Percentiles rank a stretch among this genome's conserved stretches.
Conservation (phyloP, 257 asterid genomes). For the Solanum corneliomulleri region DNA sequence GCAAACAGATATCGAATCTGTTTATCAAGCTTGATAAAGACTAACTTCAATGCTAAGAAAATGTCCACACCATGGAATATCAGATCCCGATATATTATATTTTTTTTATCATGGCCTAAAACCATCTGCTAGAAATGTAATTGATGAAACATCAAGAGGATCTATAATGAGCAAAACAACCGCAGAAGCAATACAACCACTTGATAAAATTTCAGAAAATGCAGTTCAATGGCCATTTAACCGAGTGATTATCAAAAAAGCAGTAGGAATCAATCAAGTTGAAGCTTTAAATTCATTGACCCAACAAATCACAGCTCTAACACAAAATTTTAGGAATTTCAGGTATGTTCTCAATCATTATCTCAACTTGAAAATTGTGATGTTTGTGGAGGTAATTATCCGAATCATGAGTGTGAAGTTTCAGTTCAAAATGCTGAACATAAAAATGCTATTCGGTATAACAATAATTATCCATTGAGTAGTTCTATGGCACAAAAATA, state of each 20-base stretch:
- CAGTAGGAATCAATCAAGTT: not conserved
- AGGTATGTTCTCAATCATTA: not conserved
- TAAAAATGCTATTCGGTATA: not conserved
- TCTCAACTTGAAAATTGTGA: not conserved
- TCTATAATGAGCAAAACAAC: not conserved
- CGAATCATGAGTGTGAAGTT: not conserved
- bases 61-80: no score
- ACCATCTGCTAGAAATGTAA: no score
- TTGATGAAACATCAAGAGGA: no score
- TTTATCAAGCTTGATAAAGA: no score
- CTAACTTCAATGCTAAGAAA: no score
- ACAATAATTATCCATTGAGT: not conserved
- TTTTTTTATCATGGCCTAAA: no score
- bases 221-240: not conserved
- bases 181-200: not conserved
- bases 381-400: not conserved
- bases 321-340: not conserved
- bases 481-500: not conserved
- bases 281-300: not conserved
- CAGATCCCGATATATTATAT: no score
- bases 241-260: not conserved
- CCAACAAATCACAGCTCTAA: not conserved
- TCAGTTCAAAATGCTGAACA: not conserved
- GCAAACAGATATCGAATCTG: no score
- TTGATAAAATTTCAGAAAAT: not conserved